Percentiles rank a stretch among this genome's conserved stretches.
phyloP scores from a whole-genome alignment of 768 basidiomycete genomes.

The Kwoniella bestiolae region DNA sequence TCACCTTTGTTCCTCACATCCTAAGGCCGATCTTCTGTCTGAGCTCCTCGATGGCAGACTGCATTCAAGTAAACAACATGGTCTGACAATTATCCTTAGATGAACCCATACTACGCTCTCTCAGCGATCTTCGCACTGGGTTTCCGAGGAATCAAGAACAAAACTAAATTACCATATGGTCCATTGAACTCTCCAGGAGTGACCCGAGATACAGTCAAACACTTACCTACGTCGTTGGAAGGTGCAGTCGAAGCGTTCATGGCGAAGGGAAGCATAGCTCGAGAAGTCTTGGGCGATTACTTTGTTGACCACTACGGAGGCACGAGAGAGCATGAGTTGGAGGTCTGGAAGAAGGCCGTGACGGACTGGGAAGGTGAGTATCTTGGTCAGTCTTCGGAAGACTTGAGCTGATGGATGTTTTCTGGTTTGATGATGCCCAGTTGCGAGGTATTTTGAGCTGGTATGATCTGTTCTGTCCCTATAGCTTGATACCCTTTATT shows the following conservation, averaged over 20 bases:
- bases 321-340: constrained; percentile 90
- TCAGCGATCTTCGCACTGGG: constrained; percentile 87
- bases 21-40: too few species aligned
- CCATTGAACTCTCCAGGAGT: constrained; percentile 64
- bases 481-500: too few species aligned
- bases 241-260: constrained; percentile 81
- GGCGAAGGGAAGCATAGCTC: constrained; percentile 74
- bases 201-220: constrained; percentile 64
- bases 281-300: constrained; percentile 82
- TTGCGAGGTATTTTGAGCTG: constrained; percentile 40
- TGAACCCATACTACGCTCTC: constrained; percentile 84
- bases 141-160: constrained; percentile 81
- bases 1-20: too few species aligned
- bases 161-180: constrained; percentile 68
- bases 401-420: not conserved
- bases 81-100: constrained; percentile 50
- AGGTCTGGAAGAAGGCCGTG: constrained; percentile 82
- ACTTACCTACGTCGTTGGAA: constrained; percentile 79
- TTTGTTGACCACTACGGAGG: constrained; percentile 96
- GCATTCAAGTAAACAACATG: too few species aligned
- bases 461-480: too few species aligned
- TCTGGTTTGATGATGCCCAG: constrained; percentile 16
- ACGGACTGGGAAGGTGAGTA: constrained; percentile 89
- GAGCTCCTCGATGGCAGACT: too few species aligned
- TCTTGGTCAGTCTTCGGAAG: too few species aligned